Conservation (phyloP, 495 filamentous ascomycete genomes). For the Trichoderma erinaceum region DNA sequence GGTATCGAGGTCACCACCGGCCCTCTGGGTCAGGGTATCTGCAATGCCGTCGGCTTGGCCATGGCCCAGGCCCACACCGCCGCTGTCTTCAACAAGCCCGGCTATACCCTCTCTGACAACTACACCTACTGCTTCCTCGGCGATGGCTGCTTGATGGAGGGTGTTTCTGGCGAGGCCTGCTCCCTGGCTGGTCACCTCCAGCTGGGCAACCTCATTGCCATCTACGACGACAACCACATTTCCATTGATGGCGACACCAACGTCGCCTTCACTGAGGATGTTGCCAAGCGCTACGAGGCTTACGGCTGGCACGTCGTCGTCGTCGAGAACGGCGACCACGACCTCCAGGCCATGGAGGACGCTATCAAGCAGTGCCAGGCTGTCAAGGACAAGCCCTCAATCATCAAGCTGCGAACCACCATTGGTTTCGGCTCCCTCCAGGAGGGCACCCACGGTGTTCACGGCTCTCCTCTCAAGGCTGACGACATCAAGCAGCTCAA, state of each 20-base stretch:
- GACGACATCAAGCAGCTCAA: slow-evolving; percentile 92
- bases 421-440: slow-evolving; percentile 96
- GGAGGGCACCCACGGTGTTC: slow-evolving; percentile 88
- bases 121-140: slow-evolving; percentile 95
- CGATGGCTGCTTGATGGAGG: slow-evolving; percentile 98
- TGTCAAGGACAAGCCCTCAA: slow-evolving; percentile 90
- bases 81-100: slow-evolving; percentile 94
- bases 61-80: slow-evolving; percentile 89
- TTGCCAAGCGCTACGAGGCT: slow-evolving; percentile 87
- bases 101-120: slow-evolving; percentile 87
- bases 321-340: slow-evolving; percentile 86
- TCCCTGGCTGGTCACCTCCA: slow-evolving; percentile 93
- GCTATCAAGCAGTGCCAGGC: slow-evolving; percentile 79
- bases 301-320: slow-evolving; percentile 93
- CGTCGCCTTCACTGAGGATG: slow-evolving; percentile 95
- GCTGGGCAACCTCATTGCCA: slow-evolving; percentile 90
- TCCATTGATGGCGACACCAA: slow-evolving; percentile 88
- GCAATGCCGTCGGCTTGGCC: slow-evolving; percentile 93
- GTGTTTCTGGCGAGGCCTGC: slow-evolving; percentile 88
- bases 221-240: slow-evolving; percentile 99
- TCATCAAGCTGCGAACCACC: slow-evolving; percentile 96
- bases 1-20: slow-evolving; percentile 98
- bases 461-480: slow-evolving; percentile 89
- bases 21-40: slow-evolving; percentile 91
- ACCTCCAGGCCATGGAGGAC: slow-evolving; percentile 80